Conservation (phyloP, 257 asterid species). For the Orobanche coerulescens region DNA sequence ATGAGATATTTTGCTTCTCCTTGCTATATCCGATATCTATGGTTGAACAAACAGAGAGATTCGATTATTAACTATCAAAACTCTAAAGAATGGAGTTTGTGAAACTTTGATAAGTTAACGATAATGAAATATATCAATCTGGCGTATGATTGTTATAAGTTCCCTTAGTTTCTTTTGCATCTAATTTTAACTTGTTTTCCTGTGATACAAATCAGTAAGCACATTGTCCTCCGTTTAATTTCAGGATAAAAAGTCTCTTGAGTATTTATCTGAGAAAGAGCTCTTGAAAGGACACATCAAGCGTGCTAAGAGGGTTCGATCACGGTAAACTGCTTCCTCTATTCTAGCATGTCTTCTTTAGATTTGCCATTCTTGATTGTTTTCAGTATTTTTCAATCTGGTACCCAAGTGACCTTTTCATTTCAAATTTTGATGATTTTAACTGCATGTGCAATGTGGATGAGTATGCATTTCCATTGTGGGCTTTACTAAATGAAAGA, state of each 20-base stretch:
- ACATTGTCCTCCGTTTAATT: constrained; percentile 20
- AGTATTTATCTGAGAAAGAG: constrained; percentile 51
- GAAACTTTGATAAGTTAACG: not conserved
- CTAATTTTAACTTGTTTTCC: not conserved
- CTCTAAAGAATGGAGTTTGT: not conserved
- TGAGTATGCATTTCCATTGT: not conserved
- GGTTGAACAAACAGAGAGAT: not conserved
- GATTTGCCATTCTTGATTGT: not conserved
- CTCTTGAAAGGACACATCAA: constrained; percentile 71
- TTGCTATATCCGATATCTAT: not conserved
- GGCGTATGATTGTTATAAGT: not conserved
- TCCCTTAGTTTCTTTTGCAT: constrained; percentile 7
- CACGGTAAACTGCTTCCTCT: constrained; percentile 44
- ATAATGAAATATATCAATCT: not conserved
- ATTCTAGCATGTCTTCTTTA: not conserved
- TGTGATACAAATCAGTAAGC: not conserved
- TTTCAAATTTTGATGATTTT: not conserved
- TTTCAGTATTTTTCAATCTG: not conserved
- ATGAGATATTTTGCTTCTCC: not conserved
- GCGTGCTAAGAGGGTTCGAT: constrained; percentile 84
- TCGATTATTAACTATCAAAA: not conserved
- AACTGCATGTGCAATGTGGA: not conserved
- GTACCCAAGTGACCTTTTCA: not conserved
- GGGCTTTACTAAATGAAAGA: not conserved
- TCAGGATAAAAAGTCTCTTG: constrained; percentile 64